These are phyloP conservation scores for Achaetomium macrosporum DNA, from an alignment of 2,329 filamentous ascomycete genomes.

Conservation along the genomic window DNA sequence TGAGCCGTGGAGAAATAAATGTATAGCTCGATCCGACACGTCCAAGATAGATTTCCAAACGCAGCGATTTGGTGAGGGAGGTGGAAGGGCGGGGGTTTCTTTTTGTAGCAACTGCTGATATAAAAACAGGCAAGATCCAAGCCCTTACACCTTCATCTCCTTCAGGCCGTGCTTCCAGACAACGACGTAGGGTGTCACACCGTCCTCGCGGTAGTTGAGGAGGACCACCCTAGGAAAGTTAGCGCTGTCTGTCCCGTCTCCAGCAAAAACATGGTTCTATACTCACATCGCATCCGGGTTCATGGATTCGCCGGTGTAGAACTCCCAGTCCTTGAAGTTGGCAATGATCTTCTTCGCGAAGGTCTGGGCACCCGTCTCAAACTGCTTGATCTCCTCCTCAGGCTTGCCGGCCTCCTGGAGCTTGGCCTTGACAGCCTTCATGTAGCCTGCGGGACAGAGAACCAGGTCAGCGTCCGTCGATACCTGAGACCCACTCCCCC, in stretches of 20 bases:
- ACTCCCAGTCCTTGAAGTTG: constrained; percentile 96
- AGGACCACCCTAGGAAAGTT: constrained; percentile 63
- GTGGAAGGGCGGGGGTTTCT: not conserved
- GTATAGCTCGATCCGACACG: too few species aligned
- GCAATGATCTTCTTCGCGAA: constrained; percentile 78
- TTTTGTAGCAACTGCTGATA: not conserved
- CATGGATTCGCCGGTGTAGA: constrained; percentile 89
- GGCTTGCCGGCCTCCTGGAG: constrained; percentile 54
- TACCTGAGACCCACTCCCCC: too few species aligned
- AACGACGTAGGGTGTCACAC: constrained; percentile 79
- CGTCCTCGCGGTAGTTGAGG: constrained; percentile 97
- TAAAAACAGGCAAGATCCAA: not conserved
- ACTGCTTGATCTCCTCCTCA: constrained; percentile 64
- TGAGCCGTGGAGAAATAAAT: too few species aligned
- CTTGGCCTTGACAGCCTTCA: constrained; percentile 76
- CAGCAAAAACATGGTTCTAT: not conserved
- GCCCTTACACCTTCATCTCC: constrained; percentile 81
- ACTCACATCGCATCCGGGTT: constrained; percentile 88
- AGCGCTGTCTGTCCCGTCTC: not conserved
- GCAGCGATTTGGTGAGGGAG: not conserved
- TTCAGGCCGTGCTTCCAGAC: constrained; percentile 93
- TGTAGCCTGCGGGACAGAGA: constrained; percentile 56
- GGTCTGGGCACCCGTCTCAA: constrained; percentile 67
- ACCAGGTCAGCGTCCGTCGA: constrained; percentile 3
- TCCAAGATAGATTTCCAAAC: not conserved